phyloP scores from a whole-genome alignment of 2,329 filamentous ascomycete species.

The Tolypocladium sp. region DNA sequence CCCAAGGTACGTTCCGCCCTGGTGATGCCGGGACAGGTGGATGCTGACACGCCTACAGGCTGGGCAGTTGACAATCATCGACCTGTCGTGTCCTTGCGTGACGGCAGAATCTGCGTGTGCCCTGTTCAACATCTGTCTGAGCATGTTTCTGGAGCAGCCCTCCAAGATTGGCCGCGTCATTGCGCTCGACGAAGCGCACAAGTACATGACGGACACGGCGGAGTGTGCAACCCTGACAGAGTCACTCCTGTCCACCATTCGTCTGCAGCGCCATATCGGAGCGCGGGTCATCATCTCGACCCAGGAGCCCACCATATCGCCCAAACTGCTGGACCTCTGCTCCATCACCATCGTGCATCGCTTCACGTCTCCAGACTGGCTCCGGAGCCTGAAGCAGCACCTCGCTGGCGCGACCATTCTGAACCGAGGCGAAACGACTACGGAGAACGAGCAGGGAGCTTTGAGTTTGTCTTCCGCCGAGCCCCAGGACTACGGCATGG shows the following conservation, averaged over 20 bases:
- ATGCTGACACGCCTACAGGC: conserved; percentile 5
- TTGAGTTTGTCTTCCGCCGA: no score
- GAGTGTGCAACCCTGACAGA: conserved; percentile 52
- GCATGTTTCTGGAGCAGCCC: conserved; percentile 50
- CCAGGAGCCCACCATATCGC: conserved; percentile 66
- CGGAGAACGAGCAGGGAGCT: no score
- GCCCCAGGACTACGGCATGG: conserved; percentile 2
- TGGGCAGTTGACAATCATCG: conserved; percentile 38
- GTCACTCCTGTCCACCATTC: conserved; percentile 51
- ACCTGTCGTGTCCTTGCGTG: conserved; percentile 65
- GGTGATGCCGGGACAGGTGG: not conserved
- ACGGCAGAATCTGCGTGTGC: conserved; percentile 57
- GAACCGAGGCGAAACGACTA: not conserved
- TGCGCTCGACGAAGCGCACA: conserved; percentile 71
- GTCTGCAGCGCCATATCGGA: conserved; percentile 62
- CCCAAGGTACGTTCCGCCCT: conserved; percentile 7
- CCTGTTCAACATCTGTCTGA: conserved; percentile 64
- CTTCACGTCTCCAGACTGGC: conserved; percentile 60
- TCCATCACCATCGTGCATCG: conserved; percentile 64
- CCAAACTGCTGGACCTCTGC: conserved; percentile 60
- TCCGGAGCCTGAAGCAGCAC: conserved; percentile 30
- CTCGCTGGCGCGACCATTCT: conserved; percentile 27
- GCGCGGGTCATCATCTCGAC: conserved; percentile 63
- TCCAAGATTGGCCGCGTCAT: conserved; percentile 45
- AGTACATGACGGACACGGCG: conserved; percentile 52